A percentile compares a stretch with the other conserved stretches of the same genome.
Conservation (phyloP, 2,329 filamentous ascomycete species). For the Xylariaceae sp. region DNA sequence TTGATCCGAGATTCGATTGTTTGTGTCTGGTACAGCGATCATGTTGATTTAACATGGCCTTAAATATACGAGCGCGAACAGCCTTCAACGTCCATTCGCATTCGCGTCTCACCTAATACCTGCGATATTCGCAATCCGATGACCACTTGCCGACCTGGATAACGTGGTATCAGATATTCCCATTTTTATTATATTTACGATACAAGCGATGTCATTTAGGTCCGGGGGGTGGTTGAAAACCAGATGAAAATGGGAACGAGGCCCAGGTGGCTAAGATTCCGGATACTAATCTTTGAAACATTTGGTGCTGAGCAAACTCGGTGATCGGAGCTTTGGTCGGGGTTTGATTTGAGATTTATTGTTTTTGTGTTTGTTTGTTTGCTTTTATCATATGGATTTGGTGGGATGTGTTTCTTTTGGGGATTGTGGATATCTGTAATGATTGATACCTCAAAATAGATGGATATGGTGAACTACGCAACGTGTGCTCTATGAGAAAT, state of each 20-base stretch:
- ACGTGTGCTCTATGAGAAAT: no score
- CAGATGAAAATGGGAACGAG: slow-evolving; percentile 32
- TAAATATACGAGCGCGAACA: slow-evolving; percentile 22
- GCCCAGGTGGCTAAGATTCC: slow-evolving; percentile 38
- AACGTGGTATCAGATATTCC: slow-evolving; percentile 17
- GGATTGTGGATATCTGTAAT: slow-evolving; percentile 27
- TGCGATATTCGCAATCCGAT: slow-evolving; percentile 26
- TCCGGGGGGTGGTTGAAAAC: slow-evolving; percentile 27
- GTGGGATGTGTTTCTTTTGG: not conserved
- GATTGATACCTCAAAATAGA: slow-evolving; percentile 34
- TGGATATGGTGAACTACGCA: slow-evolving; percentile 24
- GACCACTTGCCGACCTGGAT: slow-evolving; percentile 21
- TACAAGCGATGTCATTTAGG: slow-evolving; percentile 32
- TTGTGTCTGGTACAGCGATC: slow-evolving; percentile 59
- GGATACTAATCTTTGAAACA: slow-evolving; percentile 34
- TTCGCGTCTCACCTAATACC: slow-evolving; percentile 24
- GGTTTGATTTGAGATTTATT: slow-evolving; percentile 15
- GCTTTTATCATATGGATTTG: not conserved
- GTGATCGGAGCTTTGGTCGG: slow-evolving; percentile 24
- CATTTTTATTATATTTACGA: slow-evolving; percentile 30
- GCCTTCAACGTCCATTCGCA: not conserved
- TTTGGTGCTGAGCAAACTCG: slow-evolving; percentile 25
- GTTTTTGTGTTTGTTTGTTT: not conserved
- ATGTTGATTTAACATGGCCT: slow-evolving; percentile 36
- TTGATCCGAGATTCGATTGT: slow-evolving; percentile 50